Evolutionary conservation across 306 rosid species (phyloP), one percentile per base, ranked within the genome.

Genomic region (Vigna mungo): DNA sequence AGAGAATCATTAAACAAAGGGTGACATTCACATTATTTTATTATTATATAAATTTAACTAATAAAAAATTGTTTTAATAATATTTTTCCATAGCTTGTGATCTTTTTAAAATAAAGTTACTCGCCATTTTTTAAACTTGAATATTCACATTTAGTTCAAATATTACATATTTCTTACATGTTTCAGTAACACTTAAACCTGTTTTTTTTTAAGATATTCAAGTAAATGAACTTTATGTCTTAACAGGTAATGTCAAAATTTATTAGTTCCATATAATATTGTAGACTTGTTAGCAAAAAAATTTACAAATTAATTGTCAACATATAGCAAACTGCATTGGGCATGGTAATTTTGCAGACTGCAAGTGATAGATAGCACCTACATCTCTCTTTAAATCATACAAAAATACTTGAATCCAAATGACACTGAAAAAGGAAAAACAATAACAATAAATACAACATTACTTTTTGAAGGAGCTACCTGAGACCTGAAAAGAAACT

Each of bases 331-430:
- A 14, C 72, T 71, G 56, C 63, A 36, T 54, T 0, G 15, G 41
- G 41, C 56, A 36, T 25, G 11, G 14, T 44, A 46, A 74, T 43
- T 75, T 69, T 30, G 51, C 32, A 44, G 48, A 63, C 64, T 5
- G 55, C 80, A 43, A 77, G 68, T 63, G 71, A 36, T 12, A 60
- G 12, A 44, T 12, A 60, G 20, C 43, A 82, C 48, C 74, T 74
- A 81, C 80, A 69, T 65, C 43, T 64, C 69, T 61, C 61, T 76
- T 46, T 61, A 55, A 68, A 68, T 77, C 46, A 64, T 82, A 81
- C 84, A 78, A 46, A 84, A 74, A 76, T 52, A 52, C 84, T 43
- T 23, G 55, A 81, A 83, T 71, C 75, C 64, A 75, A 74, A 71
- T 25, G 75, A 71, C 58, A 72, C 39, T 10, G 68, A 44, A 16